Evolutionary conservation across 2,329 filamentous ascomycete species (phyloP), one percentile per base, ranked within the genome.

Genomic region (Botrytis byssoidea): DNA sequence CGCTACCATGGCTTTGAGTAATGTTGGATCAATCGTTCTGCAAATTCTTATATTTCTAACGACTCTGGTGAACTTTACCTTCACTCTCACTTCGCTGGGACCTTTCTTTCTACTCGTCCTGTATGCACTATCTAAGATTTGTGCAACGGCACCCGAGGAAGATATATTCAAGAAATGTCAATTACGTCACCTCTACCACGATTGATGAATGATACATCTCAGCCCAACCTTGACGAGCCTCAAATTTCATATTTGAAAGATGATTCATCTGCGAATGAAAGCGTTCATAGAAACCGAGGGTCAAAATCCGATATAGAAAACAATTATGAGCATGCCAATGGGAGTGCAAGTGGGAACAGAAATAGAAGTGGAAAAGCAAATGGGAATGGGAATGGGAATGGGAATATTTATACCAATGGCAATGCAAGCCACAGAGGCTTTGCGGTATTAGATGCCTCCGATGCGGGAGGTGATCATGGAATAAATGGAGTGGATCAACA

Each of bases 11-110:
- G 84, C 86, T 79, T 82, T 88, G 74, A 82, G 83, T 78, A 85
- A 88, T 81, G 79, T 88, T 40, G 86, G 86, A 67, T 84, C 86
- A n/a, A 81, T 87, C 48, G 79, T 88, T 75, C 81, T 88, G 69
- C 83, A 86, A 76, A 83, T 87, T 76, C 81, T 87, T 71, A 85
- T 88, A 77, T 88, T 88, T 78, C 81, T 88, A 76, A 86, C 85
- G 59, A 86, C 86, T 70, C 81, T 88, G 72, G 83, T 86, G 75
- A 87, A 88, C 79, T 85, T 88, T 78, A 84, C 84, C 78, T 84
- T 86, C 75, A 85, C 85, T 73, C 82, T 88, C 74, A 82, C 85
- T 29, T 83, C 85, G 74, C 83, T 85, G 71, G 85, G 87, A 74
- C 84, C 86, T 25, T 81, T 85, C 65, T 75, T 85, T 16, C 81